Conservation (phyloP, 208 protist species). For the Angomonas deanei region DNA sequence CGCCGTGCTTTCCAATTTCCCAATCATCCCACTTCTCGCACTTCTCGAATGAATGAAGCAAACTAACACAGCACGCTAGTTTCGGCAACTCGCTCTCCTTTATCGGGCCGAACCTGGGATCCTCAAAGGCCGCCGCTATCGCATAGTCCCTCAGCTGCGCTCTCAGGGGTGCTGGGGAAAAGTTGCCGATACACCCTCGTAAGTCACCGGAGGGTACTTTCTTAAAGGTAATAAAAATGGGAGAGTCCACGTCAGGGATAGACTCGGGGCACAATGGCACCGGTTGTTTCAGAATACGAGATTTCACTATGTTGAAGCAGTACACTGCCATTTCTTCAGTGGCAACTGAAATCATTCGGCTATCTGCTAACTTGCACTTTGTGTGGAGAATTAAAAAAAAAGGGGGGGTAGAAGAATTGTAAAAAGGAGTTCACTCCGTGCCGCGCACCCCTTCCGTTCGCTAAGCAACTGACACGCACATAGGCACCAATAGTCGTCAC, state of each 20-base stretch:
- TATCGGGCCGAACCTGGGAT: slow-evolving; percentile 72
- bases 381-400: no score
- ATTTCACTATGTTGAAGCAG: slow-evolving; percentile 69
- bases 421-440: no score
- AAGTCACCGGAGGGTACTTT: slow-evolving; percentile 44
- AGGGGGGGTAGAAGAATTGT: neutral
- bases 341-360: slow-evolving; percentile 7
- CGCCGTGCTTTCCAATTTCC: slow-evolving; percentile 77
- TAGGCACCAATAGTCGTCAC: neutral
- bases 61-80: slow-evolving; percentile 70
- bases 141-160: slow-evolving; percentile 70
- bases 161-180: slow-evolving; percentile 50
- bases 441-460: neutral
- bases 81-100: slow-evolving; percentile 47
- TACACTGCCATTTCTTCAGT: slow-evolving; percentile 83
- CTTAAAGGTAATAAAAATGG: slow-evolving; percentile 78
- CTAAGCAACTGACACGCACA: neutral
- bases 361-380: no score
- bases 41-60: slow-evolving; percentile 79
- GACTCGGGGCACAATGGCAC: slow-evolving; percentile 24
- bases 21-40: slow-evolving; percentile 73
- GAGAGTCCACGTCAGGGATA: slow-evolving; percentile 59
- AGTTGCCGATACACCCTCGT: slow-evolving; percentile 83
- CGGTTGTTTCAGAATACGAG: slow-evolving; percentile 26
- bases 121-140: slow-evolving; percentile 58